A percentile compares a stretch with the other conserved stretches of the same genome.
phyloP scores from a whole-genome alignment of 2,329 filamentous ascomycete genomes.

The Macroventuria anomochaeta region DNA sequence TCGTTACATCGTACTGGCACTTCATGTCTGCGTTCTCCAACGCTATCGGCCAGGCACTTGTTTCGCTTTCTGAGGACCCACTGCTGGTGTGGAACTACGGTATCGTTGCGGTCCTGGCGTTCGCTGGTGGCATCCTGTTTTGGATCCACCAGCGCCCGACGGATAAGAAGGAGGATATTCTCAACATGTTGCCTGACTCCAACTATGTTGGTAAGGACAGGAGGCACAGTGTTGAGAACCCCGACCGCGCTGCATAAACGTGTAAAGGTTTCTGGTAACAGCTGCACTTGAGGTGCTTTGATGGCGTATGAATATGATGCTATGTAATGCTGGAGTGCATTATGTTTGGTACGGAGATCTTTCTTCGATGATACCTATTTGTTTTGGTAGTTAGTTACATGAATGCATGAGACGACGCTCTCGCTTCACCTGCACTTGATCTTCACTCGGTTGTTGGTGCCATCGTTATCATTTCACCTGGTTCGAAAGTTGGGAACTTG shows the following conservation, averaged over 20 bases:
- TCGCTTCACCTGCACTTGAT: neutral
- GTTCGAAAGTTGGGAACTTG: neutral
- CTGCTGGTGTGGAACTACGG: slow-evolving; percentile 76
- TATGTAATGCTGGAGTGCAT: slow-evolving; percentile 8
- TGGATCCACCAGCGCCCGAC: slow-evolving; percentile 72
- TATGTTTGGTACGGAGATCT: neutral
- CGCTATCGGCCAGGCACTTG: slow-evolving; percentile 73
- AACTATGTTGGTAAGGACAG: slow-evolving; percentile 43
- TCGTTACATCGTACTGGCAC: slow-evolving; percentile 73
- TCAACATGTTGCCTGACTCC: slow-evolving; percentile 65
- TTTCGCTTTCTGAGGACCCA: slow-evolving; percentile 67
- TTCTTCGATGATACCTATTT: slow-evolving; percentile 18
- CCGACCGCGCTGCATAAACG: slow-evolving; percentile 18
- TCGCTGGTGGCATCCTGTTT: slow-evolving; percentile 68
- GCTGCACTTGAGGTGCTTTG: neutral
- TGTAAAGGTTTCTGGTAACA: neutral
- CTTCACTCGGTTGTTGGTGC: neutral
- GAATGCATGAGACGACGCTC: slow-evolving; percentile 4
- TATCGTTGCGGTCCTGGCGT: slow-evolving; percentile 66
- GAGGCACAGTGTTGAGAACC: slow-evolving; percentile 36
- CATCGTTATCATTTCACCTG: neutral
- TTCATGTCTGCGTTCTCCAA: slow-evolving; percentile 74
- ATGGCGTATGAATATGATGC: neutral
- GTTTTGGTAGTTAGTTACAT: slow-evolving; percentile 5
- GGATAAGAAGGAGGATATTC: slow-evolving; percentile 70